phyloP scores from a whole-genome alignment of 169 alveolate genomes.

The Cryptosporidium sp. region DNA sequence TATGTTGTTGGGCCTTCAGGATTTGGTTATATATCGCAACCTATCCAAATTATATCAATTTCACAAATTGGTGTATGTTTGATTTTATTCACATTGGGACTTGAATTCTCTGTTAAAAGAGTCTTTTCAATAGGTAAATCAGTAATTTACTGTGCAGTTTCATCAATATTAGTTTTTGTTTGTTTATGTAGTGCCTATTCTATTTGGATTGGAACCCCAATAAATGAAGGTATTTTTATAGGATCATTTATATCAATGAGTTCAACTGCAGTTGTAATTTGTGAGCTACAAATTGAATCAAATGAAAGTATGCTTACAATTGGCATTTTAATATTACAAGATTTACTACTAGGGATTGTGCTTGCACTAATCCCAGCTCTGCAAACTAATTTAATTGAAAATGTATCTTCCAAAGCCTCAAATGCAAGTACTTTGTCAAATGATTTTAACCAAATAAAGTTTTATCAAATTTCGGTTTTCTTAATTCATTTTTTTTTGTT shows the following conservation, averaged over 20 bases:
- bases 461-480: not conserved
- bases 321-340: constrained; percentile 65
- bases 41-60: constrained; percentile 67
- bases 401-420: not conserved
- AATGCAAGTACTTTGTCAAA: not conserved
- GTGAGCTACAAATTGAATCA: constrained; percentile 65
- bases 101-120: constrained; percentile 62
- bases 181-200: constrained; percentile 61
- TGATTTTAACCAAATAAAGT: not conserved
- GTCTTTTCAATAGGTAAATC: constrained; percentile 59
- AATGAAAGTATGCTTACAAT: constrained; percentile 63
- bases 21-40: constrained; percentile 66
- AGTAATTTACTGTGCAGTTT: constrained; percentile 58
- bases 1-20: constrained; percentile 73
- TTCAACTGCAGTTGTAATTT: constrained; percentile 69
- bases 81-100: constrained; percentile 49
- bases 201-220: constrained; percentile 68
- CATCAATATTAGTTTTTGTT: constrained; percentile 38
- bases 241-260: constrained; percentile 73
- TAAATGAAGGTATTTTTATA: constrained; percentile 71
- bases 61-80: constrained; percentile 74
- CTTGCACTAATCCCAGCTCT: constrained; percentile 66
- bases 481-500: constrained; percentile 1
- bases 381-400: constrained; percentile 1
- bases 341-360: constrained; percentile 37